Percentiles rank a stretch among this genome's conserved stretches.
Evolutionary conservation across 495 filamentous ascomycete species (phyloP).

Genomic region (Chaetomidium leptoderma): DNA sequence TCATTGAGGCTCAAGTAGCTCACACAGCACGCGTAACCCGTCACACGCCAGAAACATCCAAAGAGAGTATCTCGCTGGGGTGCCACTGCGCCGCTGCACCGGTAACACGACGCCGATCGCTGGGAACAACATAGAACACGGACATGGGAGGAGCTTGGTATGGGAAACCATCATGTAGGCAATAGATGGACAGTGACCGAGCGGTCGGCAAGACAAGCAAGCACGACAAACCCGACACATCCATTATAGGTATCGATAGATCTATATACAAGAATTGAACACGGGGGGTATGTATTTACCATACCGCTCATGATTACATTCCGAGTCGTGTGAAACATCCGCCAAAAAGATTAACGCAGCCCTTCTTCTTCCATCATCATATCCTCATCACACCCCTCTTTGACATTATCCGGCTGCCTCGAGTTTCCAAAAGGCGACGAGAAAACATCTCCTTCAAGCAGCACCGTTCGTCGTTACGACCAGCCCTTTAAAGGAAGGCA

Average conservation of each 20-base stretch:
- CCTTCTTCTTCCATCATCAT: neutral
- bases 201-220: neutral
- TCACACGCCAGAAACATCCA: too few relatives aligned
- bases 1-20: too few relatives aligned
- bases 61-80: too few relatives aligned
- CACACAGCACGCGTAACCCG: too few relatives aligned
- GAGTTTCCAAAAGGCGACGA: neutral
- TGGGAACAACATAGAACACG: too few relatives aligned
- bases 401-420: neutral
- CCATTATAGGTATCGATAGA: slow-evolving; percentile 5
- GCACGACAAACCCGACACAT: slow-evolving; percentile 1
- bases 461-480: too few relatives aligned
- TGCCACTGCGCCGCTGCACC: too few relatives aligned
- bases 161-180: neutral
- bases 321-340: slow-evolving; percentile 2
- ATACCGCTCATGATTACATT: neutral
- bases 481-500: slow-evolving; percentile 23
- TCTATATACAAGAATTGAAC: slow-evolving; percentile 9
- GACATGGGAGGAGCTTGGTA: neutral
- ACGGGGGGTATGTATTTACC: neutral
- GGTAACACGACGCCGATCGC: too few relatives aligned
- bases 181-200: slow-evolving; percentile 36
- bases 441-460: too few relatives aligned
- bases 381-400: neutral
- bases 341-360: neutral